phyloP scores from a whole-genome alignment of 257 asterid genomes.

The Solanum tarijense region DNA sequence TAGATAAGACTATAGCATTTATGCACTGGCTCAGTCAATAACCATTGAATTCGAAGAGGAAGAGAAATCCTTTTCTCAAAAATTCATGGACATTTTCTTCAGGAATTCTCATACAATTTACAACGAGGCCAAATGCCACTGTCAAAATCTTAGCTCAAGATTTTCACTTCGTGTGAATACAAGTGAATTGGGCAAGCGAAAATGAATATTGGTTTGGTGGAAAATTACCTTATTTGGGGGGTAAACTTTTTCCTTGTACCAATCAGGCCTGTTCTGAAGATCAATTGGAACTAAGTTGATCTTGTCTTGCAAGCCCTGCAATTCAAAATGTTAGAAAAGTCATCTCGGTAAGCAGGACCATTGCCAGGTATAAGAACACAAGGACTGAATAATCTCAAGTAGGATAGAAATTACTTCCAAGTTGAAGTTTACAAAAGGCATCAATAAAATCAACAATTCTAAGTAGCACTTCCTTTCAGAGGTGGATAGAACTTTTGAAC shows the following conservation, averaged over 20 bases:
- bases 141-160: not conserved
- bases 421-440: not conserved
- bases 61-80: not conserved
- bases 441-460: not conserved
- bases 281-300: constrained; percentile 44
- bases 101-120: not conserved
- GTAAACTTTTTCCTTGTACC: constrained; percentile 54
- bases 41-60: not conserved
- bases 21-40: not conserved
- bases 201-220: not conserved
- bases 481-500: not conserved
- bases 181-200: not conserved
- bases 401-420: not conserved
- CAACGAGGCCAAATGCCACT: not conserved
- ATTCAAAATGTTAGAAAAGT: not conserved
- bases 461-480: not conserved
- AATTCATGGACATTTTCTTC: not conserved
- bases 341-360: not conserved
- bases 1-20: not conserved
- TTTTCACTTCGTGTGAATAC: not conserved
- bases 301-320: constrained; percentile 44
- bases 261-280: constrained; percentile 44
- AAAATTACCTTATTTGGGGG: constrained; percentile 43
- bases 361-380: not conserved
- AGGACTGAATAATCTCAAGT: not conserved